Conservation (phyloP, 345 rosid genomes). For the Salix suchowensis region DNA sequence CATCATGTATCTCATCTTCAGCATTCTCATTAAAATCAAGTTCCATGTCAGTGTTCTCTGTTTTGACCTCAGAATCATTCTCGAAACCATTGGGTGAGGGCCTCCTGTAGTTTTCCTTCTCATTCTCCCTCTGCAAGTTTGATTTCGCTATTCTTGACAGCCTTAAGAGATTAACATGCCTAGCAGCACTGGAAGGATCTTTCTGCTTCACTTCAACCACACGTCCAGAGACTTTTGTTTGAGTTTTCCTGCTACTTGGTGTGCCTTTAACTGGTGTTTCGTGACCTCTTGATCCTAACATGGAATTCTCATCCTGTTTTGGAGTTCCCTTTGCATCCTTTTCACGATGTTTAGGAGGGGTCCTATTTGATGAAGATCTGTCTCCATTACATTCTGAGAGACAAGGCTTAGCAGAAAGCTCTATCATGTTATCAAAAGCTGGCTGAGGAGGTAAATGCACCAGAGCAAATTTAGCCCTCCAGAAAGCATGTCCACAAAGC, state of each 20-base stretch:
- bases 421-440: conserved; percentile 77
- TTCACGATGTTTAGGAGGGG: conserved; percentile 70
- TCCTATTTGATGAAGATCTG: conserved; percentile 52
- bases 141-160: conserved; percentile 88
- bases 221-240: conserved; percentile 52
- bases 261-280: conserved; percentile 68
- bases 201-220: conserved; percentile 60
- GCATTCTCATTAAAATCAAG: conserved; percentile 86
- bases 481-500: conserved; percentile 82
- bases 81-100: conserved; percentile 65
- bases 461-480: conserved; percentile 54
- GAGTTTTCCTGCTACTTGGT: conserved; percentile 50
- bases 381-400: conserved; percentile 75
- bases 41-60: conserved; percentile 95
- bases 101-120: conserved; percentile 93
- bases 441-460: conserved; percentile 80
- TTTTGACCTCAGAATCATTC: conserved; percentile 83
- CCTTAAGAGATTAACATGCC: conserved; percentile 78
- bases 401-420: conserved; percentile 60
- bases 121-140: conserved; percentile 89
- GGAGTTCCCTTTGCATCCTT: conserved; percentile 59
- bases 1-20: conserved; percentile 78
- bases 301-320: conserved; percentile 60
- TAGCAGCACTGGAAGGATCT: conserved; percentile 51
- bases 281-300: conserved; percentile 42